phyloP scores from a whole-genome alignment of 441 rosid species.

The Biscutella laevigata region DNA sequence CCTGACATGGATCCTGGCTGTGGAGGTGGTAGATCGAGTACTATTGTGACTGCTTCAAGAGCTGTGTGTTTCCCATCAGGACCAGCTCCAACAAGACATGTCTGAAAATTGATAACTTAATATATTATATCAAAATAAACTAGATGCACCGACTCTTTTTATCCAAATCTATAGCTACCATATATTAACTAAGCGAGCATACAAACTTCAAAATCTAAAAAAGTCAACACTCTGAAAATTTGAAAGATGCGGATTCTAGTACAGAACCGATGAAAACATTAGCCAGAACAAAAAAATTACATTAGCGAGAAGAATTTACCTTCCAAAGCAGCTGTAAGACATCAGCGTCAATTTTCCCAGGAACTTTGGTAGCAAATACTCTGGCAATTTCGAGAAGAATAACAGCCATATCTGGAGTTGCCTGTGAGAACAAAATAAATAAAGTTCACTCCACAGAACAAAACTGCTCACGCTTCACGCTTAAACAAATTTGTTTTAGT shows the following conservation, averaged over 20 bases:
- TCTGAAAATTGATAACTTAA: constrained; percentile 32
- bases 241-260: neutral
- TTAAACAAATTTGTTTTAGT: neutral
- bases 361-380: constrained; percentile 98
- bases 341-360: constrained; percentile 98
- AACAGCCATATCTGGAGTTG: constrained; percentile 99
- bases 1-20: constrained; percentile 97
- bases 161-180: constrained; percentile 2
- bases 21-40: constrained; percentile 97
- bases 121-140: neutral
- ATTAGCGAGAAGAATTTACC: constrained; percentile 36
- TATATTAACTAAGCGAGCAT: constrained; percentile 3
- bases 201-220: constrained; percentile 12
- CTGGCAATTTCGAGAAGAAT: constrained; percentile 98
- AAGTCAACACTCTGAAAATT: neutral
- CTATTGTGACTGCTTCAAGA: constrained; percentile 98
- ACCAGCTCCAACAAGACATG: constrained; percentile 99
- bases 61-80: constrained; percentile 96
- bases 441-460: neutral
- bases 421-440: constrained; percentile 33
- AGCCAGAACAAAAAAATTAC: constrained; percentile 3
- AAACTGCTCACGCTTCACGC: constrained; percentile 1
- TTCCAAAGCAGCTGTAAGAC: constrained; percentile 96
- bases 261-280: neutral
- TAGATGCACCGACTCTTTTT: neutral